Evolutionary conservation across 2,329 filamentous ascomycete genomes (phyloP).

Genomic region (Fusarium sp.): DNA sequence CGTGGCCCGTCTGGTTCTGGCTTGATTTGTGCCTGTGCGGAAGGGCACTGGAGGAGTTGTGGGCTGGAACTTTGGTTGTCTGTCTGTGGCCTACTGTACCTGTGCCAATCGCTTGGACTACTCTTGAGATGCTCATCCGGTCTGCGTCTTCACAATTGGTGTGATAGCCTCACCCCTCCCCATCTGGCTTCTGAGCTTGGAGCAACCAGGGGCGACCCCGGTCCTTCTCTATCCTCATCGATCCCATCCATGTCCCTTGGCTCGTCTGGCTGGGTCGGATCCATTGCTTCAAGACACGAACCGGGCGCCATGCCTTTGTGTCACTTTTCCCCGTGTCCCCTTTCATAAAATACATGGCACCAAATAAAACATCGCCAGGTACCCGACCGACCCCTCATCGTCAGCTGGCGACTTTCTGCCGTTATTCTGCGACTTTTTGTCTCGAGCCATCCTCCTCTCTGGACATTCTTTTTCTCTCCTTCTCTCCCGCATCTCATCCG

Average conservation of each 20-base stretch:
- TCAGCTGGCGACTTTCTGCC: constrained; percentile 28
- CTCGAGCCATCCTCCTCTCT: constrained; percentile 17
- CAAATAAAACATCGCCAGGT: constrained; percentile 46
- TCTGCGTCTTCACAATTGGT: constrained; percentile 16
- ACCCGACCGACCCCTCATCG: constrained; percentile 43
- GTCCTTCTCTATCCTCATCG: constrained; percentile 32
- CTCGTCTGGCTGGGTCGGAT: constrained; percentile 42
- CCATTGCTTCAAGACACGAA: constrained; percentile 47
- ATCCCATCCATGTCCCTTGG: constrained; percentile 41
- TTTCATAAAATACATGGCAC: constrained; percentile 46
- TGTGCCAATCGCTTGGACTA: constrained; percentile 13
- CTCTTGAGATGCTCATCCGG: constrained; percentile 18
- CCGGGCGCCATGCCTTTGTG: constrained; percentile 43
- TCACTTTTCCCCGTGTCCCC: constrained; percentile 46
- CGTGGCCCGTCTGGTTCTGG: constrained; percentile 6
- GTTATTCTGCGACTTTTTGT: constrained; percentile 28
- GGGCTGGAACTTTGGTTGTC: constrained; percentile 15
- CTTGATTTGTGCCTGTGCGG: constrained; percentile 1
- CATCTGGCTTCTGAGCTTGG: constrained; percentile 1
- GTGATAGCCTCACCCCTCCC: constrained; percentile 34
- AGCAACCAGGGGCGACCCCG: constrained; percentile 33
- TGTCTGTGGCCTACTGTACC: constrained; percentile 8
- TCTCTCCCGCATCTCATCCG: constrained; percentile 12
- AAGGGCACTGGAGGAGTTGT: background rate
- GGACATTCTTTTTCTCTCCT: constrained; percentile 16